Evolutionary conservation across 2,329 filamentous ascomycete genomes (phyloP).

Genomic region (Tolypocladium tropicale): DNA sequence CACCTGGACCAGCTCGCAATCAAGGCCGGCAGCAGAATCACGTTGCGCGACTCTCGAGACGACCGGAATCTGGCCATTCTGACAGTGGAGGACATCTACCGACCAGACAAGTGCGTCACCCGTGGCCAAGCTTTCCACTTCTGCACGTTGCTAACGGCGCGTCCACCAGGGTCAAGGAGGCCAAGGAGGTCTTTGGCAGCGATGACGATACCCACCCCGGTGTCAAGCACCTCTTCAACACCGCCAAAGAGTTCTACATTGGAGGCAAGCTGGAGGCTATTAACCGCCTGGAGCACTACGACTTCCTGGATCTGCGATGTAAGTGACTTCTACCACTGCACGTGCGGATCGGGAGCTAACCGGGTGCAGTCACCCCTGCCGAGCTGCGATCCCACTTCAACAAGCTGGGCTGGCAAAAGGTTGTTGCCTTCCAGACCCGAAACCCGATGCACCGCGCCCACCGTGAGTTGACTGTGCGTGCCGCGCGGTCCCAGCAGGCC

Average conservation of each 20-base stretch:
- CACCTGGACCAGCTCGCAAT: conserved; percentile 66
- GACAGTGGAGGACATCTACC: conserved; percentile 91
- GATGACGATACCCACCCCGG: conserved; percentile 86
- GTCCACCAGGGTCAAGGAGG: conserved; percentile 63
- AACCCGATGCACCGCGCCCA: conserved; percentile 99
- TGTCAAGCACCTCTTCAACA: conserved; percentile 77
- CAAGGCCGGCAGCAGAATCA: conserved; percentile 71
- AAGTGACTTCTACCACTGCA: conserved; percentile 23
- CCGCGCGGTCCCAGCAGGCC: conserved; percentile 88
- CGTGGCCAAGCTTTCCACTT: not conserved
- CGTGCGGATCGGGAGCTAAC: conserved; percentile 5
- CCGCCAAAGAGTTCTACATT: conserved; percentile 79
- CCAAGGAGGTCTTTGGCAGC: conserved; percentile 87
- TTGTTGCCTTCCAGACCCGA: conserved; percentile 97
- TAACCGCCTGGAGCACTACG: conserved; percentile 94
- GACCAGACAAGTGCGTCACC: conserved; percentile 76
- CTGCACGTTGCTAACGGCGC: not conserved
- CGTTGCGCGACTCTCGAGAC: conserved; percentile 90
- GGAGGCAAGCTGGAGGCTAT: conserved; percentile 94
- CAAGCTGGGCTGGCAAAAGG: conserved; percentile 96
- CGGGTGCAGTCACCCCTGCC: conserved; percentile 67
- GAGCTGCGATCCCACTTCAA: conserved; percentile 96
- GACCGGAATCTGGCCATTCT: conserved; percentile 94
- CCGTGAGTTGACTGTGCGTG: conserved; percentile 93
- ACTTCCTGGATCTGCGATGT: conserved; percentile 95